Percentiles rank a stretch among this genome's conserved stretches.
These are phyloP conservation scores for Orbilia ellipsospora DNA, from an alignment of 2,329 filamentous ascomycete genomes.

Conservation along the genomic window DNA sequence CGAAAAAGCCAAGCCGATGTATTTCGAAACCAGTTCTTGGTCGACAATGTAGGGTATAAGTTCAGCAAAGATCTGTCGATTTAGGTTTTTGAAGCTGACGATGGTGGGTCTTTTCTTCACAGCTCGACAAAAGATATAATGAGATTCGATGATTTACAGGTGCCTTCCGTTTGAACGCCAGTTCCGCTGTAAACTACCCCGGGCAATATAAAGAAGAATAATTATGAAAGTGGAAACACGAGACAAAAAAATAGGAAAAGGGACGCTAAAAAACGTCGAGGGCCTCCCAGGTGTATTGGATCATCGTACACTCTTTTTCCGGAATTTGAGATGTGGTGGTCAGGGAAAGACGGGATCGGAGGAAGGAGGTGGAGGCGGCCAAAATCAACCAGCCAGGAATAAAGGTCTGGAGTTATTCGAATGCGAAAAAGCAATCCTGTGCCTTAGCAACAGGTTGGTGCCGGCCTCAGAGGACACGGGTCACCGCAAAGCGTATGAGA, in stretches of 20 bases:
- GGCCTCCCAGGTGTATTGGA: constrained; percentile 55
- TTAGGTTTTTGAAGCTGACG: constrained; percentile 48
- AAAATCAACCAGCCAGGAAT: constrained; percentile 57
- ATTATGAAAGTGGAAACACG: constrained; percentile 58
- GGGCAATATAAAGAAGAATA: constrained; percentile 54
- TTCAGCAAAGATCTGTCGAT: constrained; percentile 55
- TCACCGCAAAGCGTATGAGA: constrained; percentile 56
- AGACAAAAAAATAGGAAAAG: constrained; percentile 56
- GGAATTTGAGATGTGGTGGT: constrained; percentile 56
- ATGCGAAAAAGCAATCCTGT: constrained; percentile 58
- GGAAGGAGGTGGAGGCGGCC: constrained; percentile 57
- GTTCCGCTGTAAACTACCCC: constrained; percentile 55
- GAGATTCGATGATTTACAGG: constrained; percentile 55
- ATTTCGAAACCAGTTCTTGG: constrained; percentile 50
- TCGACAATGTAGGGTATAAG: constrained; percentile 48
- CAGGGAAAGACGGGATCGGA: constrained; percentile 55
- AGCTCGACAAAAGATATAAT: constrained; percentile 36
- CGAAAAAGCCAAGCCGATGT: constrained; percentile 54
- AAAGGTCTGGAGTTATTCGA: constrained; percentile 56
- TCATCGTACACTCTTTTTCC: constrained; percentile 57
- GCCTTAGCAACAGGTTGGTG: constrained; percentile 56
- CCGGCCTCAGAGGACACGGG: constrained; percentile 54
- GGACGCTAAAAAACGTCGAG: constrained; percentile 57
- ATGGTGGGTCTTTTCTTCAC: constrained; percentile 52
- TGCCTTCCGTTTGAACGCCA: constrained; percentile 56